phyloP scores from a whole-genome alignment of 192 early-diverging fungal genomes.

The Coemansia sp. region DNA sequence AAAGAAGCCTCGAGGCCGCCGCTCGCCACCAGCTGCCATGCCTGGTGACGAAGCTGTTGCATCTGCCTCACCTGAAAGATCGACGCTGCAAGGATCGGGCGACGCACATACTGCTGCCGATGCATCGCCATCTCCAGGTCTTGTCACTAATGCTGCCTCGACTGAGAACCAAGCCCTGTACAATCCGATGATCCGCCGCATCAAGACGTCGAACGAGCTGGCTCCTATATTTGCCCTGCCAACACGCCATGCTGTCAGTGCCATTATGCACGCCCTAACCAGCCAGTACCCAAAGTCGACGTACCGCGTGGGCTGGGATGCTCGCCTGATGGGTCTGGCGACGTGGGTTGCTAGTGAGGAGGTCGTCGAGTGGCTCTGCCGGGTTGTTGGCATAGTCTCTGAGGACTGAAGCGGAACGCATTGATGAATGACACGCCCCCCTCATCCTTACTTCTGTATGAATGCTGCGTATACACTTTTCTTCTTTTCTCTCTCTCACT shows the following conservation, averaged over 20 bases:
- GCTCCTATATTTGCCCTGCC: constrained; percentile 53
- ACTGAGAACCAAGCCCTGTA: constrained; percentile 33
- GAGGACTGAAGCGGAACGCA: constrained; percentile 20
- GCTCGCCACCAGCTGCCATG: constrained; percentile 21
- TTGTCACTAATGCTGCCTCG: not conserved
- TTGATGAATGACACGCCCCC: not conserved
- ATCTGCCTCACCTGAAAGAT: constrained; percentile 26
- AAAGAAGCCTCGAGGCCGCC: not conserved
- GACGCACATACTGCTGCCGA: constrained; percentile 3
- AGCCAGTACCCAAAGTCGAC: constrained; percentile 56
- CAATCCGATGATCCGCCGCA: constrained; percentile 52
- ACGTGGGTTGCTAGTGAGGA: constrained; percentile 51
- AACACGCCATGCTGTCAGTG: constrained; percentile 49
- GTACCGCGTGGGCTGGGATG: constrained; percentile 59
- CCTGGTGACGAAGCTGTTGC: constrained; percentile 53
- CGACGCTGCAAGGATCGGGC: constrained; percentile 9
- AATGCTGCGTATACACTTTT: not conserved
- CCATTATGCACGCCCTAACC: constrained; percentile 52
- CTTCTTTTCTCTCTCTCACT: not conserved
- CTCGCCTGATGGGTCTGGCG: constrained; percentile 50
- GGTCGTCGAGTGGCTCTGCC: constrained; percentile 56
- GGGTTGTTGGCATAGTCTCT: constrained; percentile 50
- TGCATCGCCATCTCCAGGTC: not conserved
- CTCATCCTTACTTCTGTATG: not conserved
- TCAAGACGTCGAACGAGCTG: constrained; percentile 48